Percentiles rank a stretch among this genome's conserved stretches.
Evolutionary conservation across 805 yeast genomes (phyloP).

Genomic region (Pichia cephalocereana): DNA sequence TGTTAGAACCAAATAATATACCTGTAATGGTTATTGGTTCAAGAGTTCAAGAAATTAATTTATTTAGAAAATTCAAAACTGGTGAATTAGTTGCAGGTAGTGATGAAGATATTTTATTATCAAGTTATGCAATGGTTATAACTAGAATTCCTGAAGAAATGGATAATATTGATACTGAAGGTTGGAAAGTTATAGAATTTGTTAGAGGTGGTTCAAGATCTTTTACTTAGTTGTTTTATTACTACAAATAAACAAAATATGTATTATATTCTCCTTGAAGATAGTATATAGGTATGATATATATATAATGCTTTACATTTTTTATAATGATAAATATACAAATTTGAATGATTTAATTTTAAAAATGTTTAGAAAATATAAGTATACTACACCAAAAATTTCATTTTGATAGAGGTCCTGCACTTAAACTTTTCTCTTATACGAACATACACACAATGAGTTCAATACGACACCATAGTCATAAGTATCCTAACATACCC

Average conservation of each 20-base stretch:
- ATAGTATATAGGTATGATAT: too few relatives aligned
- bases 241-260: too few relatives aligned
- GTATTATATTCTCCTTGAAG: too few relatives aligned
- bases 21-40: conserved; percentile 93
- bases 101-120: conserved; percentile 83
- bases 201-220: conserved; percentile 89
- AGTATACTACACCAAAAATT: too few relatives aligned
- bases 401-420: too few relatives aligned
- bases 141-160: conserved; percentile 90
- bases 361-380: too few relatives aligned
- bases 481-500: neutral
- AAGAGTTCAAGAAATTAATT: conserved; percentile 91
- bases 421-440: too few relatives aligned
- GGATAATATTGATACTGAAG: conserved; percentile 85
- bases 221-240: conserved; percentile 36
- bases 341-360: too few relatives aligned
- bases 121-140: conserved; percentile 93
- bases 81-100: conserved; percentile 95
- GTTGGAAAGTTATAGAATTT: conserved; percentile 93
- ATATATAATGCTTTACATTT: too few relatives aligned
- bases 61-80: conserved; percentile 81
- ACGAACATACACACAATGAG: too few relatives aligned
- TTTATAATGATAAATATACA: too few relatives aligned
- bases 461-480: too few relatives aligned
- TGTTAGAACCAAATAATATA: conserved; percentile 79